A percentile compares a stretch with the other conserved stretches of the same genome.
phyloP scores from a whole-genome alignment of 2,329 filamentous ascomycete species.

The Rutstroemia sp. region DNA sequence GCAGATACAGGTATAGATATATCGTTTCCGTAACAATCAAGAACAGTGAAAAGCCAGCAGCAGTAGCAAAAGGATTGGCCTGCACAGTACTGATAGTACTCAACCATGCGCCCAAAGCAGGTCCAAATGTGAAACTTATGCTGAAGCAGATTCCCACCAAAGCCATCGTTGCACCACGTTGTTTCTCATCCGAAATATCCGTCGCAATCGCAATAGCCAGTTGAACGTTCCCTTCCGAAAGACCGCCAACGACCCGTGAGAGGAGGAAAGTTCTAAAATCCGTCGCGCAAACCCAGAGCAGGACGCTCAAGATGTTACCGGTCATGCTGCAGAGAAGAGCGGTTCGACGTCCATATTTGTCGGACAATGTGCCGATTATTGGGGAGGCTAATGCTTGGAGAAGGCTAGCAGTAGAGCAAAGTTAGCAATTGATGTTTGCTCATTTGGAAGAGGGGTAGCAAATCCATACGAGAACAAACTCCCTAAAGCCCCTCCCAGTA shows the following conservation, averaged over 20 bases:
- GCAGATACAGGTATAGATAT: slow-evolving; percentile 77
- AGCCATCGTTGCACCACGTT: slow-evolving; percentile 87
- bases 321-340: slow-evolving; percentile 87
- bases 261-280: slow-evolving; percentile 95
- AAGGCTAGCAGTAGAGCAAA: slow-evolving; percentile 35
- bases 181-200: slow-evolving; percentile 82
- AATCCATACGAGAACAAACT: slow-evolving; percentile 68
- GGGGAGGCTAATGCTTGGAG: slow-evolving; percentile 90
- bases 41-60: slow-evolving; percentile 78
- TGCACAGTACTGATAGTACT: slow-evolving; percentile 70
- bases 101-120: slow-evolving; percentile 81
- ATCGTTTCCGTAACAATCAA: slow-evolving; percentile 81
- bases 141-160: slow-evolving; percentile 95
- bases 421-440: background rate
- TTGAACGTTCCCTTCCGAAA: slow-evolving; percentile 96
- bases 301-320: slow-evolving; percentile 87
- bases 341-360: slow-evolving; percentile 77
- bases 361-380: slow-evolving; percentile 80
- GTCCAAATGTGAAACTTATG: slow-evolving; percentile 93
- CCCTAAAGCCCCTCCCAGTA: slow-evolving; percentile 86
- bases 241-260: slow-evolving; percentile 83
- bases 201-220: slow-evolving; percentile 93
- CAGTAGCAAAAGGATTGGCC: slow-evolving; percentile 88
- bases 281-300: slow-evolving; percentile 86
- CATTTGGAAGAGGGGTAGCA: background rate